Evolutionary conservation across 306 rosid genomes (phyloP), one percentile per base, ranked within the genome.

Genomic region (Corylus americana): DNA sequence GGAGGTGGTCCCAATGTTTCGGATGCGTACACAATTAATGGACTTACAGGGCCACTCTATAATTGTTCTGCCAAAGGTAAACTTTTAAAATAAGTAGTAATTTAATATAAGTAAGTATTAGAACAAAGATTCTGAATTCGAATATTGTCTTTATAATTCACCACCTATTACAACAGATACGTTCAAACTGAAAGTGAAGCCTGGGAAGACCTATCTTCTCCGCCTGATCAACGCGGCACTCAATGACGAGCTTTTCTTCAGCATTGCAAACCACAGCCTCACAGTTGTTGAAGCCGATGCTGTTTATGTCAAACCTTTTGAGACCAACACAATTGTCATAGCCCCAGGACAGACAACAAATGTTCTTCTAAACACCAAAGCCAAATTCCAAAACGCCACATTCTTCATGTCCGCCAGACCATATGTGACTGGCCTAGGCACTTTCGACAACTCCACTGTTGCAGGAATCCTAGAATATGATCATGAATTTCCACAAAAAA

Each of bases 211-310:
- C 6, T 63, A 63, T 14, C 70, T 63, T 63, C 70, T 63, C 20
- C 70, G 47, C 2, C 14, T 63, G 16, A 63, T 63, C 70, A 63
- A 29, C 0, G 70, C 44, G 1, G 70, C 70, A 29, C 70, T 63
- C 47, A 48, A 45, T 12, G 74, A 71, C 11, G 58, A 71, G 57
- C 74, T 71, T 4, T 71, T 71, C n/a, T 71, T 71, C 74, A 71
- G 74, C 55, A 49, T 71, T 22, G 74, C 58, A 71, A 71, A 71
- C 74, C 58, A 71, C 57, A 71, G 11, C 0, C 11, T 49, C 20
- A 71, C 44, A 22, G 57, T 71, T 71, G 74, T 71, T 71, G 74
- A 71, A 71, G 58, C 57, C 1, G 74, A 71, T 22, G 74, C 74
- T 5, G 7, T 71, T 71, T 71, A 71, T 71, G 59, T 71, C 22